A percentile compares a stretch with the other conserved stretches of the same genome.
phyloP scores from a whole-genome alignment of 179 eudicot species.

The Silene vulgaris region DNA sequence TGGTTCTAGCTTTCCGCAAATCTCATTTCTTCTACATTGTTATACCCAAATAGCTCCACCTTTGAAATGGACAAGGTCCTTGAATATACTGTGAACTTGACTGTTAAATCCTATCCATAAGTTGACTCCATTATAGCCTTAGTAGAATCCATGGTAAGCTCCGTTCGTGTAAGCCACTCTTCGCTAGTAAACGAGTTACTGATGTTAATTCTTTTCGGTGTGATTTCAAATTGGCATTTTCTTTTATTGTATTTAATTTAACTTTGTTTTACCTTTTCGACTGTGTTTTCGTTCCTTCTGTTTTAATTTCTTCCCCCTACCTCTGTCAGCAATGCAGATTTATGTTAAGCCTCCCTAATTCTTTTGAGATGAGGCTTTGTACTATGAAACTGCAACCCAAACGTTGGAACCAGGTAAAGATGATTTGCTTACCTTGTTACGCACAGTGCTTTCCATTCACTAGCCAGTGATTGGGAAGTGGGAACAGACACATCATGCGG shows the following conservation, averaged over 20 bases:
- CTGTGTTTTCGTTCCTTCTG: no score
- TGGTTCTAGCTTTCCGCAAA: not conserved
- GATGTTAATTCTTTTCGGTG: not conserved
- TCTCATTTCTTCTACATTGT: constrained; percentile 46
- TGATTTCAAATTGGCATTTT: not conserved
- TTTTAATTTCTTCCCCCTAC: no score
- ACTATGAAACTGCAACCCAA: no score
- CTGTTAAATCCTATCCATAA: no score
- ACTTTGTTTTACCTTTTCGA: no score
- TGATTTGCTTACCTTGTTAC: constrained; percentile 23
- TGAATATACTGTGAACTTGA: no score
- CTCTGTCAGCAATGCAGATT: no score
- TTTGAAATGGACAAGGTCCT: no score
- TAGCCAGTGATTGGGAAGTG: constrained; percentile 62
- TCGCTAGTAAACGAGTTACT: constrained; percentile 45
- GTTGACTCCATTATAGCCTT: not conserved
- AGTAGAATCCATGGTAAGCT: constrained; percentile 44
- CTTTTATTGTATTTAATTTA: no score
- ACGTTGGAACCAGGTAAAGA: no score
- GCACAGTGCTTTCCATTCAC: constrained; percentile 87
- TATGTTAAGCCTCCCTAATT: no score
- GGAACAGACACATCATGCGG: constrained; percentile 85
- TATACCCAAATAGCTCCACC: constrained; percentile 40
- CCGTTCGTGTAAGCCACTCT: constrained; percentile 89
- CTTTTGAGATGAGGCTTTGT: no score